These are phyloP conservation scores for Claviceps sp. DNA, from an alignment of 2,329 filamentous ascomycete genomes.

Conservation along the genomic window DNA sequence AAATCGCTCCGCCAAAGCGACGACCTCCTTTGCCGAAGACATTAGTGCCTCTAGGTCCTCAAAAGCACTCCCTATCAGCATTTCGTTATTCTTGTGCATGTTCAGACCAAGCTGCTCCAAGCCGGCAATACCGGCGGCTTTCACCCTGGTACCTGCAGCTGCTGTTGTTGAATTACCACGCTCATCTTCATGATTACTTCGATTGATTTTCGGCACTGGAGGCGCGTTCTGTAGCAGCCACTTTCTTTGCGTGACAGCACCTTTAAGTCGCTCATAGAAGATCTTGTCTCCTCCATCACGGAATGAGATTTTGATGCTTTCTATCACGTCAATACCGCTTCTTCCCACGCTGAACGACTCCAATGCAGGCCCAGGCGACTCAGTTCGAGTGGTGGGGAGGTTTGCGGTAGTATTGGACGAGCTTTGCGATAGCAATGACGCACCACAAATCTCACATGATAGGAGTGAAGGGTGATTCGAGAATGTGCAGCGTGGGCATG, in stretches of 20 bases:
- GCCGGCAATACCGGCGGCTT: slow-evolving; percentile 78
- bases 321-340: slow-evolving; percentile 41
- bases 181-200: slow-evolving; percentile 22
- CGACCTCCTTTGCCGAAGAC: slow-evolving; percentile 93
- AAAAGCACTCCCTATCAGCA: slow-evolving; percentile 86
- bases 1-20: slow-evolving; percentile 83
- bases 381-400: slow-evolving; percentile 37
- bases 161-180: slow-evolving; percentile 14
- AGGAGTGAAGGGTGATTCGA: slow-evolving; percentile 78
- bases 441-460: slow-evolving; percentile 84
- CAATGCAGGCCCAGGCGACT: slow-evolving; percentile 67
- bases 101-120: slow-evolving; percentile 76
- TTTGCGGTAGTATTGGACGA: slow-evolving; percentile 19
- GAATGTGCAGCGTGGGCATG: slow-evolving; percentile 86
- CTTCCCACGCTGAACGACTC: slow-evolving; percentile 16
- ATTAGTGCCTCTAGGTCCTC: slow-evolving; percentile 94
- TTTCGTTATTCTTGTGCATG: slow-evolving; percentile 81
- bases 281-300: slow-evolving; percentile 78
- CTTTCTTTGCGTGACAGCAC: slow-evolving; percentile 80
- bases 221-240: slow-evolving; percentile 89
- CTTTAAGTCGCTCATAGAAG: slow-evolving; percentile 80
- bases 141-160: slow-evolving; percentile 24
- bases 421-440: slow-evolving; percentile 49
- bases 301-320: slow-evolving; percentile 85
- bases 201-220: slow-evolving; percentile 57